phyloP scores from a whole-genome alignment of 371 early-diverging fungal genomes.

The Thermomucor indicae-seudaticae region DNA sequence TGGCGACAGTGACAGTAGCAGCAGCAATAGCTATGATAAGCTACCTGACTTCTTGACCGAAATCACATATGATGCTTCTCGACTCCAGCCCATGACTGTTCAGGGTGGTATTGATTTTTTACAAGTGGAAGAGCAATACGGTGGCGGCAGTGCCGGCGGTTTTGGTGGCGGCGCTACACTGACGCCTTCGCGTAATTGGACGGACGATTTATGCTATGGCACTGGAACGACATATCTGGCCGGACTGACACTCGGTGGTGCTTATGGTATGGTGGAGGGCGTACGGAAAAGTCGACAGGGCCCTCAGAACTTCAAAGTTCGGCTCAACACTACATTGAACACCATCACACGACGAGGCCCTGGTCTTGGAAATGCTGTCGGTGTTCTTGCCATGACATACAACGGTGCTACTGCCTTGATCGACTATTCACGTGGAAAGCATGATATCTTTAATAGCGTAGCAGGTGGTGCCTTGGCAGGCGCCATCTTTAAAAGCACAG shows the following conservation, averaged over 20 bases:
- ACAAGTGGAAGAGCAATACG: constrained; percentile 47
- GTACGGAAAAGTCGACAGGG: constrained; percentile 53
- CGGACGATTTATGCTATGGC: constrained; percentile 87
- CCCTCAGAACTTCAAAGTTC: constrained; percentile 63
- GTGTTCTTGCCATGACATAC: constrained; percentile 81
- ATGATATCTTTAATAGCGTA: constrained; percentile 65
- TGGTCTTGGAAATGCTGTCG: constrained; percentile 81
- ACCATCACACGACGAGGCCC: constrained; percentile 84
- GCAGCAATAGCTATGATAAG: constrained; percentile 43
- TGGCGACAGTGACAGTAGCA: no score
- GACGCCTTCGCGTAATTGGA: constrained; percentile 75
- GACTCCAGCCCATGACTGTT: constrained; percentile 55
- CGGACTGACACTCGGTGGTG: constrained; percentile 78
- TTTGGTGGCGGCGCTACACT: constrained; percentile 33
- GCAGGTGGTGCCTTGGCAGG: constrained; percentile 77
- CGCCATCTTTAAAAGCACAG: constrained; percentile 73
- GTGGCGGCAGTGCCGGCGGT: constrained; percentile 22
- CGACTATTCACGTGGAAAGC: constrained; percentile 56
- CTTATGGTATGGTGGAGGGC: constrained; percentile 78
- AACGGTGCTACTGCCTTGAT: constrained; percentile 71
- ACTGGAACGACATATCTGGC: constrained; percentile 78
- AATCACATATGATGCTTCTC: constrained; percentile 44
- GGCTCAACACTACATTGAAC: constrained; percentile 82
- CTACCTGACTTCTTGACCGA: constrained; percentile 54
- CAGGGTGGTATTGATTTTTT: constrained; percentile 62